Conservation (phyloP, 176 grass and related monocot genomes). For the Puccinellia tenuiflora region DNA sequence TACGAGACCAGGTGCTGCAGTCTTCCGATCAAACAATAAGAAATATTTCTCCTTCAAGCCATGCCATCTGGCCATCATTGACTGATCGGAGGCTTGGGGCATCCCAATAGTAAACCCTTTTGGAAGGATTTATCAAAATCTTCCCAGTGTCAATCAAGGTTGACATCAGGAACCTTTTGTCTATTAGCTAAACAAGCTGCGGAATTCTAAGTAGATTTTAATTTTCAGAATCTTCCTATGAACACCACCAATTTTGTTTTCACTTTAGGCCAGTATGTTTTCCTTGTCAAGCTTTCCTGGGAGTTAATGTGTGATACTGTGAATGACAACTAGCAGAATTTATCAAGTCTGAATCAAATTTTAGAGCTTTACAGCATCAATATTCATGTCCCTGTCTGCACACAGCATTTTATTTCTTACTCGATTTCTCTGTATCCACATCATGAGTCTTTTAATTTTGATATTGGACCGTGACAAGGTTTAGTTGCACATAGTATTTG, state of each 20-base stretch:
- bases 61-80: neutral
- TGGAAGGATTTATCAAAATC: neutral
- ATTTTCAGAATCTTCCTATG: neutral
- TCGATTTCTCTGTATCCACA: neutral
- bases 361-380: neutral
- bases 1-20: neutral
- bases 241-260: neutral
- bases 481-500: neutral
- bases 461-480: neutral
- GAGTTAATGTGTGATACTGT: neutral
- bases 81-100: neutral
- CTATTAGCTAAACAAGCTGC: neutral
- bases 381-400: neutral
- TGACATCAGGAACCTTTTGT: neutral
- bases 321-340: neutral
- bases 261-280: neutral
- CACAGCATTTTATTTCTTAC: neutral
- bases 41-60: neutral
- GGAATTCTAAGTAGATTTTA: neutral
- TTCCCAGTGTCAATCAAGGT: neutral
- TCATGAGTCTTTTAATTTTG: neutral
- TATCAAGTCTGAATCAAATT: neutral
- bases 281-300: neutral
- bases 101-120: neutral
- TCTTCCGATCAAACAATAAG: neutral